These are phyloP conservation scores for Plantago coronopus DNA, from an alignment of 305 asterid species.

Conservation along the genomic window DNA sequence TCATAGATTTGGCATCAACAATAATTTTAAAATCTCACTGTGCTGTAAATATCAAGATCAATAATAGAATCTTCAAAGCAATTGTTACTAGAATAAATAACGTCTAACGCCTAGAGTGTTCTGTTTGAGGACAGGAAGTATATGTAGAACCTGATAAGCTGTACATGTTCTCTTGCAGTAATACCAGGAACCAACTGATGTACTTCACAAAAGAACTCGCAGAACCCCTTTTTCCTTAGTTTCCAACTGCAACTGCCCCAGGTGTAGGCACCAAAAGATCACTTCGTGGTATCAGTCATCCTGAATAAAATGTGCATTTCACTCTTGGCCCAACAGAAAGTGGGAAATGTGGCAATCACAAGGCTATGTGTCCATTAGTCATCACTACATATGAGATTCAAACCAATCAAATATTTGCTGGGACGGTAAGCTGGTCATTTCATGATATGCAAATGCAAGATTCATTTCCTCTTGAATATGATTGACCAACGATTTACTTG, in stretches of 20 bases:
- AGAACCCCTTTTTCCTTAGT: not conserved
- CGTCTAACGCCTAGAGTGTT: not conserved
- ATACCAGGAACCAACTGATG: not conserved
- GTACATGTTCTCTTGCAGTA: slow-evolving; percentile 2
- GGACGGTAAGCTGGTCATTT: slow-evolving; percentile 89
- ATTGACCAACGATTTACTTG: slow-evolving; percentile 48
- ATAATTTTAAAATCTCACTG: too few species aligned
- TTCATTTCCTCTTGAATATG: slow-evolving; percentile 96
- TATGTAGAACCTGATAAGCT: slow-evolving; percentile 2
- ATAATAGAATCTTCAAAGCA: not conserved
- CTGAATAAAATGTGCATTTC: too few species aligned
- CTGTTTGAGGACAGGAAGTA: not conserved
- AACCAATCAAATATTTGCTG: slow-evolving; percentile 76
- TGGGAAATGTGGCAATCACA: not conserved
- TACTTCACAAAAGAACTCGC: not conserved
- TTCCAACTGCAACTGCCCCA: not conserved
- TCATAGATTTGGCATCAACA: too few species aligned
- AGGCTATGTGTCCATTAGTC: not conserved
- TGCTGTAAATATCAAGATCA: too few species aligned
- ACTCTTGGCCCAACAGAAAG: not conserved
- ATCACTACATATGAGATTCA: slow-evolving; percentile 49
- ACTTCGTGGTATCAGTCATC: not conserved
- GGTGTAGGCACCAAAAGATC: not conserved
- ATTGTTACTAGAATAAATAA: not conserved
- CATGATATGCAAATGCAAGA: slow-evolving; percentile 92